Evolutionary conservation across 768 basidiomycete genomes (phyloP), one percentile per base, ranked within the genome.

Genomic region (Lyophyllum semitale): DNA sequence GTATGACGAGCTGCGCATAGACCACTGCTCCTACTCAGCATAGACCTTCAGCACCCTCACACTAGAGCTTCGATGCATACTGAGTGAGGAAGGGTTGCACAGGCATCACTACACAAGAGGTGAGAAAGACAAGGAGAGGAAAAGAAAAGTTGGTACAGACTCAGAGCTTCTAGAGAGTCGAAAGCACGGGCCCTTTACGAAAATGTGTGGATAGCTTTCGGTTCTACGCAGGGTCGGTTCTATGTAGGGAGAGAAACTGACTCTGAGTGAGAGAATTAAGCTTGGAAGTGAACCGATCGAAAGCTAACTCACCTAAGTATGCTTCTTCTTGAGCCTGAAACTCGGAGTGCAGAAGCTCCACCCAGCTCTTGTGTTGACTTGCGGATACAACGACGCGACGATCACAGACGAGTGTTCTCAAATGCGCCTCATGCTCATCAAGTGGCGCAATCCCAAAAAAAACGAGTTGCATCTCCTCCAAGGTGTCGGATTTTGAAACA

Each of bases 401-500:
- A 46, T 57, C 55, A 29, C 35, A 9, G 15, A 42, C 51, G 29
- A 41, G 12, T 7, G 26, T 30, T 23, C 32, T 20, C 22, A 51
- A 42, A 18, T 30, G 11, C 13, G n/a, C 44, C 45, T 32, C 44
- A n/a, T 27, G 26, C n/a, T 33, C 26, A 4, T n/a, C 6, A 22
- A 57, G 44, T 20, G 18, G 15, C 20, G 12, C 7, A 15, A 38
- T 18, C 12, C 17, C 15, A 22, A 27, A 46, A 20, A 58, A 17
- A 1, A 46, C 26, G 5, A 49, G 33, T 22, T 45, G 48, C 57
- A 58, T 58, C 22, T 40, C 18, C n/a, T 41, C 26, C 30, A 58
- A 32, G 2, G 57, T 51, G 26, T 23, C 33, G n/a, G 52, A 54
- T 29, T 51, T 46, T 8, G 48, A 12, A 9, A 58, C 25, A 12